phyloP scores from a whole-genome alignment of 2,329 filamentous ascomycete species.

The Ceratocystis ficicola region DNA sequence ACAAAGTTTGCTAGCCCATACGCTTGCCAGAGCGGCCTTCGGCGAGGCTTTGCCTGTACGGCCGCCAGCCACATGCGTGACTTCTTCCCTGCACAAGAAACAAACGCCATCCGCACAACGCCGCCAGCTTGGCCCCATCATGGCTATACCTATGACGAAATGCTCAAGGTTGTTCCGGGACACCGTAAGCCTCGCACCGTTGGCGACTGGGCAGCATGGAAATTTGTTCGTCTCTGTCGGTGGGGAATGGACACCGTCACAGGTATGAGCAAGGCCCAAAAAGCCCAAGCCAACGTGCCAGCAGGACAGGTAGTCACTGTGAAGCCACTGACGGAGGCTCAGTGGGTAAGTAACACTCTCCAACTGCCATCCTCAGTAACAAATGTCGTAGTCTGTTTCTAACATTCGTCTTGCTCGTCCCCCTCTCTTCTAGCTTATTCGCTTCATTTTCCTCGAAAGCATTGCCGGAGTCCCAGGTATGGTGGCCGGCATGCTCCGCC shows the following conservation, averaged over 20 bases:
- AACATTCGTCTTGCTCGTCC: background rate
- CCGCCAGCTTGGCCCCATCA: slow-evolving; percentile 58
- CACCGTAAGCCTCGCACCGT: slow-evolving; percentile 62
- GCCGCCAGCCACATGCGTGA: slow-evolving; percentile 37
- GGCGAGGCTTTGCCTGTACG: slow-evolving; percentile 41
- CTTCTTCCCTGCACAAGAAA: slow-evolving; percentile 52
- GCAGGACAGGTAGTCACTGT: slow-evolving; percentile 43
- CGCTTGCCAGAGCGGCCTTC: slow-evolving; percentile 21
- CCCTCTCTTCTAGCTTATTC: slow-evolving; percentile 42
- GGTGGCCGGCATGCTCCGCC: slow-evolving; percentile 88
- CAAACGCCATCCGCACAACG: slow-evolving; percentile 49
- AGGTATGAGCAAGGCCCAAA: slow-evolving; percentile 59
- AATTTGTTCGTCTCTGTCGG: slow-evolving; percentile 61
- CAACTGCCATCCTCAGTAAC: background rate
- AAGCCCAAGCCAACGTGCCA: slow-evolving; percentile 46
- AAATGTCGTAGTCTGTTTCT: background rate
- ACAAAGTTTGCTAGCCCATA: slow-evolving; percentile 6
- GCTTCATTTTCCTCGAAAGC: slow-evolving; percentile 87
- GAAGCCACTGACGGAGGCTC: slow-evolving; percentile 62
- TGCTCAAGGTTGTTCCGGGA: slow-evolving; percentile 59
- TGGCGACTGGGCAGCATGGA: slow-evolving; percentile 69
- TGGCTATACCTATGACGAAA: slow-evolving; percentile 66
- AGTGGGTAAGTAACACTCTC: slow-evolving; percentile 50
- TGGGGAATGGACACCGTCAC: slow-evolving; percentile 74
- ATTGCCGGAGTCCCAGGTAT: slow-evolving; percentile 94